Conservation (phyloP, 73 alveolate genomes). For the Strombidium stylifer region DNA sequence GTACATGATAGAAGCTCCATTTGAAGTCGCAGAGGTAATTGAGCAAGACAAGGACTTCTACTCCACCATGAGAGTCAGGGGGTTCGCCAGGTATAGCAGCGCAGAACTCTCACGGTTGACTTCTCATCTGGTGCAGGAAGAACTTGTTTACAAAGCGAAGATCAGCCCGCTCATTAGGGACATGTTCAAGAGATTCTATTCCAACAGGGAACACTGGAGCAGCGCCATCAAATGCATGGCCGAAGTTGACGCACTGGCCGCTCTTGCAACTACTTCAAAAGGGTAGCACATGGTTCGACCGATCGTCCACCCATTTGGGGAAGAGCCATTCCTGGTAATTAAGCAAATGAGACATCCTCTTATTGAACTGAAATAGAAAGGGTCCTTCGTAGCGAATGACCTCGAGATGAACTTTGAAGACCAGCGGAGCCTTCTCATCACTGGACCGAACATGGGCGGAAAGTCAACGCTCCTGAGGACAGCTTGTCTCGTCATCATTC, state of each 20-base stretch:
- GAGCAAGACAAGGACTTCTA: neutral
- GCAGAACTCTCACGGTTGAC: neutral
- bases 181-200: constrained; percentile 31
- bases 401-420: constrained; percentile 43
- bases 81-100: neutral
- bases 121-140: neutral
- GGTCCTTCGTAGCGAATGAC: constrained; percentile 61
- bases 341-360: constrained; percentile 30
- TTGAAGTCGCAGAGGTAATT: neutral
- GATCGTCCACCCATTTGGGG: neutral
- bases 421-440: constrained; percentile 51
- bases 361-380: neutral
- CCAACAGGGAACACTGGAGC: constrained; percentile 18
- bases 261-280: constrained; percentile 14
- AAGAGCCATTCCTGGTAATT: neutral
- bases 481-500: constrained; percentile 79
- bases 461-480: constrained; percentile 89
- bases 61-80: neutral
- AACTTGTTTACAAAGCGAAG: neutral
- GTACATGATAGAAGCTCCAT: constrained; percentile 20
- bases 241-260: constrained; percentile 37
- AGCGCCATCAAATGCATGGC: constrained; percentile 35
- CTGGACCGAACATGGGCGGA: constrained; percentile 98
- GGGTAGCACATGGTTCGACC: constrained; percentile 19
- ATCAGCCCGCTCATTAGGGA: constrained; percentile 3